Base-by-base conservation (phyloP, 345 rosid genomes). In the Corymbia maculata region DNA sequence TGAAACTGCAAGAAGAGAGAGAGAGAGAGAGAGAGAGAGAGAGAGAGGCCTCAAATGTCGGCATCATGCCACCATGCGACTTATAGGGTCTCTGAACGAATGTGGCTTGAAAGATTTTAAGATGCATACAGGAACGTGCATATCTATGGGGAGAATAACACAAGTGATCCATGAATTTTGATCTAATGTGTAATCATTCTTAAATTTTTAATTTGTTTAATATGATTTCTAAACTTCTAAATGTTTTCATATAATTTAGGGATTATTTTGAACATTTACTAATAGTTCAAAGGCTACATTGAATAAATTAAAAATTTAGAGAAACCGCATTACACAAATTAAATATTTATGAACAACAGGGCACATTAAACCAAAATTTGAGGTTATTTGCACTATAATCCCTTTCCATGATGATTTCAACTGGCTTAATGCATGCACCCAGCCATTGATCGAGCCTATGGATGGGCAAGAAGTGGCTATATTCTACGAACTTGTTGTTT, bases 291-390 rank as follows among this genome's bases (percentile, higher is more conserved):
- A 3, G 14, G 1, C 5, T 15, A 64, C 9, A 64, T 64, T n/a
- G 3, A 64, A 64, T 2, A 2, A 7, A n/a, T 64, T 64, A n/a
- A n/a, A 28, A 7, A 32, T 64, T 1, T 64, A 64, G 15, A 2
- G 2, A 0, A 4, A 64, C 13, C 5, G 2, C 9, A 64, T 64
- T 13, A 14, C 4, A 64, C 7, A 14, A 14, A n/a, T 59, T 26
- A 3, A 26, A 24, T 14, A 3, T 52, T 52, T 15, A 52, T 14
- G 30, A 28, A 9, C 7, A 3, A 59, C 7, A 4, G 12, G 24
- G 14, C 66, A 59, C 8, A 55, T 55, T 8, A 22, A 26, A 55
- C 21, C 61, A 21, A 55, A 55, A 9, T 57, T 57, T 4, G 4
- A 10, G 13, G 26, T 10, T 1, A 59, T 64, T 13, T n/a, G 1